Base-by-base conservation (phyloP, 768 basidiomycete genomes). In the Naematelia aurantialba region DNA sequence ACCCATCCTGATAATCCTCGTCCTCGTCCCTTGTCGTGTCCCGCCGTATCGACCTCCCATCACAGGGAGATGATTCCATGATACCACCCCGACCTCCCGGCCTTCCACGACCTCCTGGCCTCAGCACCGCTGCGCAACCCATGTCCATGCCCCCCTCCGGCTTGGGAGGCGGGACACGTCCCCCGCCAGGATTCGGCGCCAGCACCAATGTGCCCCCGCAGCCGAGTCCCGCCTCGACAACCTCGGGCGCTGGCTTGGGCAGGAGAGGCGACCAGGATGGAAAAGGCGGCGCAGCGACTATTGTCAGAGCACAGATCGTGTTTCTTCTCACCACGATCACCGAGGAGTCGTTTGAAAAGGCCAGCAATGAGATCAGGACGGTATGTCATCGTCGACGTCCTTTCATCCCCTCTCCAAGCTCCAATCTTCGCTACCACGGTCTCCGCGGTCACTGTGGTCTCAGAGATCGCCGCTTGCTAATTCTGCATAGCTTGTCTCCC, bases 271-370 rank as follows among this genome's bases (percentile, higher is more conserved):
- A 31, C 19, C 45, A 52, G 25, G 59, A 67, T 45, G 62, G 62
- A 45, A 53, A 59, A 39, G 66, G 68, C 3, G 58, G 58, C 21
- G 62, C 67, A 19, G 61, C 67, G 1, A 61, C 63, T 10, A 78
- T 77, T 39, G 76, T 79, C 45, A 77, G 77, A 61, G 79, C 93
- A 60, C 93, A 99, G 82, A 93, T 99, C 75, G 92, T 94, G 67
- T 98, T 99, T 80, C 83, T 97, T 59, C 84, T 99, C 66, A 91
- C 90, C 26, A 97, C 91, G 25, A 85, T 98, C 62, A 91, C 90
- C 59, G 94, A 98, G 80, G 94, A 98, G 71, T 92, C 91, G 79
- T 99, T 91, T 76, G 89, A 90, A 75, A 85, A 89, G 75, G 91
- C 96, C 79, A 87, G 92, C 76, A 80, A 85, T 57, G 93, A 99